Evolutionary conservation across 805 yeast species (phyloP).

Genomic region (Candida orba): DNA sequence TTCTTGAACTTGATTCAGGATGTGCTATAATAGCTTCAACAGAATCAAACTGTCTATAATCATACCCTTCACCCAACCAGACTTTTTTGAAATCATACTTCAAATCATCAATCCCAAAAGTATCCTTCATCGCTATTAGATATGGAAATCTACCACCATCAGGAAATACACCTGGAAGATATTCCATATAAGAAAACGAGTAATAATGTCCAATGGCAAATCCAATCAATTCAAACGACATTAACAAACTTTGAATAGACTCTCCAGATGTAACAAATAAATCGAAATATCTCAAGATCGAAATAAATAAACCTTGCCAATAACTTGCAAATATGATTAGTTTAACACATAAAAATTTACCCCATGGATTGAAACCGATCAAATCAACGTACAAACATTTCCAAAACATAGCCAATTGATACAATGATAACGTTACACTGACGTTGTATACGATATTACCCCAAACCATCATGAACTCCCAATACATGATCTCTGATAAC

Average conservation of each 20-base stretch:
- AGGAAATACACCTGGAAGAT: slow-evolving; percentile 52
- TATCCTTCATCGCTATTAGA: slow-evolving; percentile 63
- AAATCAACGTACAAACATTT: slow-evolving; percentile 75
- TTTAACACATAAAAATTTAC: slow-evolving; percentile 89
- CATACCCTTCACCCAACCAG: slow-evolving; percentile 63
- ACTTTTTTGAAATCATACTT: slow-evolving; percentile 69
- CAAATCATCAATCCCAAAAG: slow-evolving; percentile 71
- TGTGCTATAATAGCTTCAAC: slow-evolving; percentile 63
- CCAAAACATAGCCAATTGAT: slow-evolving; percentile 89
- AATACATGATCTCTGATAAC: slow-evolving; percentile 38
- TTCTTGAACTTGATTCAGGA: slow-evolving; percentile 55
- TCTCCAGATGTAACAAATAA: slow-evolving; percentile 36
- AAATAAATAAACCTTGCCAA: slow-evolving; percentile 76
- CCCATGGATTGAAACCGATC: slow-evolving; percentile 77
- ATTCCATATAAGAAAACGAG: slow-evolving; percentile 76
- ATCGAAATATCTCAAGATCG: slow-evolving; percentile 41
- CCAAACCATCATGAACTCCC: slow-evolving; percentile 55
- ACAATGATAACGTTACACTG: slow-evolving; percentile 75
- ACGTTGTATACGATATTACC: slow-evolving; percentile 64
- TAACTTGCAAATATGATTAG: slow-evolving; percentile 94
- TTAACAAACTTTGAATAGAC: slow-evolving; percentile 66
- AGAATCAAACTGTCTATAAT: slow-evolving; percentile 77
- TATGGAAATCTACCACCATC: slow-evolving; percentile 62
- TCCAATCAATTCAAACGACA: slow-evolving; percentile 77
- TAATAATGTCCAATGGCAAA: slow-evolving; percentile 86